These are phyloP conservation scores for Spizellomyces punctatus DNA, from an alignment of 192 early-diverging fungal genomes.

Conservation along the genomic window DNA sequence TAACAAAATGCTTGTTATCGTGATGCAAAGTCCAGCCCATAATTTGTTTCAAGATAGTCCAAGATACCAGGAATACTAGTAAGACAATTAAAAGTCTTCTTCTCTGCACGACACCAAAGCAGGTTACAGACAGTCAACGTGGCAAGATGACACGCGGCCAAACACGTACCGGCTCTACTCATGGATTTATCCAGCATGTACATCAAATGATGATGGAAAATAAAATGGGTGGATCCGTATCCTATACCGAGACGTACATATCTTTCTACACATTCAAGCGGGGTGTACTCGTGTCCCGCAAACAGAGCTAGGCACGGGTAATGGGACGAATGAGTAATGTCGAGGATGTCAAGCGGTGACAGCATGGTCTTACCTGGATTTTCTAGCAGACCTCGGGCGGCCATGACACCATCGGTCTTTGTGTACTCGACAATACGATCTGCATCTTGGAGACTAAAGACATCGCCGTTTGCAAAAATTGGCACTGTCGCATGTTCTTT, in stretches of 20 bases:
- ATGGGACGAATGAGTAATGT: not conserved
- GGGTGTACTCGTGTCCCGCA: constrained; percentile 77
- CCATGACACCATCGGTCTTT: constrained; percentile 88
- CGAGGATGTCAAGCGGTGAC: too few species aligned
- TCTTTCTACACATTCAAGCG: constrained; percentile 75
- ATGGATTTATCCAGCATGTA: constrained; percentile 89
- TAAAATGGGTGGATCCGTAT: constrained; percentile 82
- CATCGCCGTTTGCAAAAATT: constrained; percentile 85
- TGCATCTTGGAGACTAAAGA: constrained; percentile 77
- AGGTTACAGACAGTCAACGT: not conserved
- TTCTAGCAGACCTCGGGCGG: constrained; percentile 83
- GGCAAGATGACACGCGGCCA: not conserved
- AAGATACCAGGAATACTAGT: constrained; percentile 75
- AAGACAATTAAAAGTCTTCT: constrained; percentile 86
- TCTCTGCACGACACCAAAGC: constrained; percentile 49
- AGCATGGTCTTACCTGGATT: constrained; percentile 60
- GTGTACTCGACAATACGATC: constrained; percentile 74
- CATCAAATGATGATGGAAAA: constrained; percentile 95
- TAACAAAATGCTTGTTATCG: too few species aligned
- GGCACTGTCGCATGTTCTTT: constrained; percentile 81
- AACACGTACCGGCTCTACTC: constrained; percentile 58
- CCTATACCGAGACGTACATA: constrained; percentile 55
- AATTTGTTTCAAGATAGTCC: constrained; percentile 70
- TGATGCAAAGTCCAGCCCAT: constrained; percentile 34
- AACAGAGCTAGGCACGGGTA: constrained; percentile 64